Evolutionary conservation across 2,329 filamentous ascomycete species (phyloP), one percentile per base, ranked within the genome.

Genomic region (Teratosphaeria gauchensis): DNA sequence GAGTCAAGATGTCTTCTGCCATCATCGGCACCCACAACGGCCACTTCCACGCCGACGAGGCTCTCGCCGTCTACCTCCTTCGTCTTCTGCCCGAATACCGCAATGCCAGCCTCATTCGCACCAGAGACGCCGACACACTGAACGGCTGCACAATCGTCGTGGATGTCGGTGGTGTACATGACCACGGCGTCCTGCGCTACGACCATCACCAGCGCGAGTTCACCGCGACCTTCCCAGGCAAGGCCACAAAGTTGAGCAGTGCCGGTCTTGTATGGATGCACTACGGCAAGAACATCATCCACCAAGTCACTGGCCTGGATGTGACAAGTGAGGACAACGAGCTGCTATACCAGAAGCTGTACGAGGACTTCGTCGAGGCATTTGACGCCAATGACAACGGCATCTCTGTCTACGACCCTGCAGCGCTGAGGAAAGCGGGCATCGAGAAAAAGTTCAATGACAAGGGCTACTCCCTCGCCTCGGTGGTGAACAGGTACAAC

Each of bases 41-140:
- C 66, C 91, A 96, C 80, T 99, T 99, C 82, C 94, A 99, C 79
- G 94, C 94, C 73, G 94, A 99, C 75, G 94, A 99, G 79, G 92
- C 94, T 61, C 85, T 99, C 51, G 94, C 94, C 59, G 92, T 99
- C 64, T 91, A 95, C 80, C 90, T 99, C 81, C 88, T 99, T 66
- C 90, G 91, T 64, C 83, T 88, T 59, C 87, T 97, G 19, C 92
- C 94, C 24, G 78, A 86, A 60, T 99, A 97, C 79, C 74, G 80
- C 58, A 77, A 82, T 66, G 86, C 90, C 30, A 73, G 80, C 51
- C 87, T 99, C 51, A 80, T 96, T 55, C 91, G 94, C 67, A 96
- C 92, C 54, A 89, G 94, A 69, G 91, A 99, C 74, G 85, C 90
- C 19, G 82, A 84, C 30, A 73, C 87, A 33, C 86, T 99, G 46